Evolutionary conservation across 106 monocot genomes (phyloP).

Genomic region (Hemerocallis citrina): DNA sequence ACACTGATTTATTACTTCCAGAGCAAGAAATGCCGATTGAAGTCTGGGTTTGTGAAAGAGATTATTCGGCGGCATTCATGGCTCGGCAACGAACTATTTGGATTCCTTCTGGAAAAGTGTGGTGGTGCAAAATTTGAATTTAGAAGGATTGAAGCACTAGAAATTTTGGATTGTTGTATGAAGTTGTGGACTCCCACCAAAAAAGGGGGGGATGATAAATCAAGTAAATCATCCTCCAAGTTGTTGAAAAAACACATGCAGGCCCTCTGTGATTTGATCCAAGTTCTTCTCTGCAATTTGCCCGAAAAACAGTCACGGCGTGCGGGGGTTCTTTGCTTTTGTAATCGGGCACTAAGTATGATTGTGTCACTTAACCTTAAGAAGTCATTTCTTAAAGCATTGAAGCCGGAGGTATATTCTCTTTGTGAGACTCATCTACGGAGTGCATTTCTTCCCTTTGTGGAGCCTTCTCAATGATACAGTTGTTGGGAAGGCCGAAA

Average conservation of each 20-base stretch:
- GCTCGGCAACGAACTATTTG: slow-evolving; percentile 50
- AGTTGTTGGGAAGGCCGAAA: not conserved
- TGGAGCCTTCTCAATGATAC: slow-evolving; percentile 10
- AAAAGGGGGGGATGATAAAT: slow-evolving; percentile 25
- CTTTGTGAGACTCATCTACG: slow-evolving; percentile 60
- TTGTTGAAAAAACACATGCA: slow-evolving; percentile 53
- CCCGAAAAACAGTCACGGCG: slow-evolving; percentile 71
- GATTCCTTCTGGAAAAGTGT: slow-evolving; percentile 65
- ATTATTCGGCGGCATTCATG: slow-evolving; percentile 56
- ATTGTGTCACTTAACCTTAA: slow-evolving; percentile 43
- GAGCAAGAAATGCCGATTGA: slow-evolving; percentile 67
- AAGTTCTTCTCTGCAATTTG: slow-evolving; percentile 33
- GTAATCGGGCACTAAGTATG: slow-evolving; percentile 31
- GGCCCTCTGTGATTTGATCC: slow-evolving; percentile 43
- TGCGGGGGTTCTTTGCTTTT: slow-evolving; percentile 58
- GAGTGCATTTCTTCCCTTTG: slow-evolving; percentile 40
- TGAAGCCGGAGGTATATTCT: slow-evolving; percentile 51
- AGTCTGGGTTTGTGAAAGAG: slow-evolving; percentile 76
- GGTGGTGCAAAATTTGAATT: slow-evolving; percentile 59
- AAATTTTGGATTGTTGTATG: slow-evolving; percentile 50
- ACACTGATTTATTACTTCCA: slow-evolving; percentile 57
- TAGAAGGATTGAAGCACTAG: slow-evolving; percentile 54
- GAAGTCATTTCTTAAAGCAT: slow-evolving; percentile 45
- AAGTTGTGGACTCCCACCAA: slow-evolving; percentile 26
- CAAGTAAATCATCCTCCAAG: slow-evolving; percentile 29